A percentile compares a stretch with the other conserved stretches of the same genome.
Evolutionary conservation across 805 yeast species (phyloP).

Genomic region (Spathaspora boniae): DNA sequence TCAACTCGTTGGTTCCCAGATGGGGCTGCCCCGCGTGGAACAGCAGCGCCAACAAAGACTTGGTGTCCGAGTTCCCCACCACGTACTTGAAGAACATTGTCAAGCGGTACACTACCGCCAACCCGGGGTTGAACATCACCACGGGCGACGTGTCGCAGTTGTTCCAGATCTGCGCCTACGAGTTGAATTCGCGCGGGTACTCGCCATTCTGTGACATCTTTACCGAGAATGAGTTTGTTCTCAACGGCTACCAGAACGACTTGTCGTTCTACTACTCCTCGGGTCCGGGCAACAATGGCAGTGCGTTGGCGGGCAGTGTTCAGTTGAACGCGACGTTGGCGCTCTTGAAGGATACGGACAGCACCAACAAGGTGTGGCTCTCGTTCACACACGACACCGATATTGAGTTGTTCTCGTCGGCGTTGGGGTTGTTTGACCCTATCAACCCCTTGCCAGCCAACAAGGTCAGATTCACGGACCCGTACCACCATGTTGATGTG

Average conservation of each 20-base stretch:
- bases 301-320: slow-evolving; percentile 59
- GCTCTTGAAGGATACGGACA: slow-evolving; percentile 40
- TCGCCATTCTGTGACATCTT: slow-evolving; percentile 68
- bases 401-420: slow-evolving; percentile 56
- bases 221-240: slow-evolving; percentile 64
- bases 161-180: slow-evolving; percentile 72
- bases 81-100: slow-evolving; percentile 54
- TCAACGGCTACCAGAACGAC: slow-evolving; percentile 59
- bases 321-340: slow-evolving; percentile 44
- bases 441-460: slow-evolving; percentile 42
- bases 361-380: slow-evolving; percentile 54
- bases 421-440: slow-evolving; percentile 55
- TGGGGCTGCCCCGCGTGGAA: slow-evolving; percentile 40
- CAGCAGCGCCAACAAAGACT: slow-evolving; percentile 5
- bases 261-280: slow-evolving; percentile 55
- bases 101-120: slow-evolving; percentile 49
- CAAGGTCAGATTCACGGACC: slow-evolving; percentile 43
- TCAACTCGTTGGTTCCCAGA: slow-evolving; percentile 57
- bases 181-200: slow-evolving; percentile 63
- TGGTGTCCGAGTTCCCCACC: slow-evolving; percentile 11
- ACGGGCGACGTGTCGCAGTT: slow-evolving; percentile 49
- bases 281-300: slow-evolving; percentile 60
- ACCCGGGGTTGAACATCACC: slow-evolving; percentile 53
- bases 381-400: slow-evolving; percentile 77
- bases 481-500: slow-evolving; percentile 41